phyloP scores from a whole-genome alignment of 352 stramenopile genomes.

The Phytophthora uliginosa region DNA sequence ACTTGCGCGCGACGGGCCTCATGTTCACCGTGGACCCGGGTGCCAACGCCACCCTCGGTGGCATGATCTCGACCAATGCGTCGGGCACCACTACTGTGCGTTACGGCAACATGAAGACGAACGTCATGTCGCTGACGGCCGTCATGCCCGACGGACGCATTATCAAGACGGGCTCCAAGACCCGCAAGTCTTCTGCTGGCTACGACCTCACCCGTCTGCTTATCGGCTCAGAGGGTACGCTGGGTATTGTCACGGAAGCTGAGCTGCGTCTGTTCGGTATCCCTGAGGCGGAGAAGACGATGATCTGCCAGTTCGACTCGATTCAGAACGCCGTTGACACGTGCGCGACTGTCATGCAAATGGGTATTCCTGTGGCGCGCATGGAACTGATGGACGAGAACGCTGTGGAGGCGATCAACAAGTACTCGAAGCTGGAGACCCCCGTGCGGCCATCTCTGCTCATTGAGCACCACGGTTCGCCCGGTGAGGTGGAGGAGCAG shows the following conservation, averaged over 20 bases:
- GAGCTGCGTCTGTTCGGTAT: conserved; percentile 96
- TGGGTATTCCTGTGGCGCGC: conserved; percentile 87
- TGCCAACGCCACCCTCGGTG: conserved; percentile 96
- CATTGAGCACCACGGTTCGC: conserved; percentile 94
- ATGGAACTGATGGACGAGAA: conserved; percentile 92
- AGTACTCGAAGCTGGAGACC: conserved; percentile 87
- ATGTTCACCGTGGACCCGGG: conserved; percentile 98
- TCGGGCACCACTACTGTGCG: conserved; percentile 92
- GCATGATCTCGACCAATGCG: conserved; percentile 95
- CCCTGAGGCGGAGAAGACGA: conserved; percentile 91
- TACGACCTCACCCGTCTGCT: conserved; percentile 98
- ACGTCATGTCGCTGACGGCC: conserved; percentile 94
- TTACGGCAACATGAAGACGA: conserved; percentile 98
- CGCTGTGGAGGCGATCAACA: conserved; percentile 85
- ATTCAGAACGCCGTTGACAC: conserved; percentile 91
- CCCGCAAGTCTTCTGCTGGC: conserved; percentile 97
- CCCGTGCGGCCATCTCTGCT: conserved; percentile 93
- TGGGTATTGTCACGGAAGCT: conserved; percentile 96
- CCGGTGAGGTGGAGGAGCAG: conserved; percentile 90
- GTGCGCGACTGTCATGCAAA: conserved; percentile 89
- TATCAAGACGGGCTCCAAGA: conserved; percentile 92
- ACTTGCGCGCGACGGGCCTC: conserved; percentile 89
- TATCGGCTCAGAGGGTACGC: conserved; percentile 96
- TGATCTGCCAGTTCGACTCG: conserved; percentile 94
- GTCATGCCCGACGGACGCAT: conserved; percentile 93